phyloP scores from a whole-genome alignment of 1,284 basidiomycete genomes.

The Rhodotorula sp. region DNA sequence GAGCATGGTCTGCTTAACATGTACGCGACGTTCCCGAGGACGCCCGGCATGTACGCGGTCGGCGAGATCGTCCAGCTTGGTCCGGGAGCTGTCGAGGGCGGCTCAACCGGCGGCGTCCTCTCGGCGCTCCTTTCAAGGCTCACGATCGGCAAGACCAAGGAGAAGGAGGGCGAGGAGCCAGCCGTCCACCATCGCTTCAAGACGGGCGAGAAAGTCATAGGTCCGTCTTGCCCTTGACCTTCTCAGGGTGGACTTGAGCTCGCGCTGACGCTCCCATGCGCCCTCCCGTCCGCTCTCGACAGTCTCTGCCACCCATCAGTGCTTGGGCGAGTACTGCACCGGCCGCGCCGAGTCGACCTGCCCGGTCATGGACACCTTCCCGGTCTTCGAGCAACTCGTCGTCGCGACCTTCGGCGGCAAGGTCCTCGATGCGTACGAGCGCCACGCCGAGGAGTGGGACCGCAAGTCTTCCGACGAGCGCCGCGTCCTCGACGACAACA shows the following conservation, averaged over 20 bases:
- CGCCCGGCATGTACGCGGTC: conserved; percentile 13
- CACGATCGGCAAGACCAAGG: background rate
- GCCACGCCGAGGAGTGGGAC: background rate
- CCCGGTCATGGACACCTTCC: background rate
- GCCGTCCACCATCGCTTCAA: conserved; percentile 61
- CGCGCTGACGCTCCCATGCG: background rate
- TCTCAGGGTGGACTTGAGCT: background rate
- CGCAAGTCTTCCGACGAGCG: conserved; percentile 1
- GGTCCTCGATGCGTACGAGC: background rate
- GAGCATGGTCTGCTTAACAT: conserved; percentile 9
- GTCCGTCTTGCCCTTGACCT: conserved; percentile 2
- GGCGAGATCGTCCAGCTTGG: conserved; percentile 18
- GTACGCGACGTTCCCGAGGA: conserved; percentile 11
- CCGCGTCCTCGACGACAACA: background rate
- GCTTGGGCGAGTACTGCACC: conserved; percentile 21
- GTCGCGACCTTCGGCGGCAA: background rate
- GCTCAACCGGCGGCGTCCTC: background rate
- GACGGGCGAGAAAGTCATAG: conserved; percentile 52
- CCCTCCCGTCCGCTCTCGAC: background rate
- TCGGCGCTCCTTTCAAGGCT: background rate
- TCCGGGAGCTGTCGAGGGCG: background rate
- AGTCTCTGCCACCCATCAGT: conserved; percentile 12
- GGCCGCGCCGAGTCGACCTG: background rate
- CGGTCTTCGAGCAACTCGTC: conserved; percentile 4
- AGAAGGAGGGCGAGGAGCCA: conserved; percentile 61